Conservation (phyloP, 176 grass and related monocot genomes). For the Alopecurus myosuroides region DNA sequence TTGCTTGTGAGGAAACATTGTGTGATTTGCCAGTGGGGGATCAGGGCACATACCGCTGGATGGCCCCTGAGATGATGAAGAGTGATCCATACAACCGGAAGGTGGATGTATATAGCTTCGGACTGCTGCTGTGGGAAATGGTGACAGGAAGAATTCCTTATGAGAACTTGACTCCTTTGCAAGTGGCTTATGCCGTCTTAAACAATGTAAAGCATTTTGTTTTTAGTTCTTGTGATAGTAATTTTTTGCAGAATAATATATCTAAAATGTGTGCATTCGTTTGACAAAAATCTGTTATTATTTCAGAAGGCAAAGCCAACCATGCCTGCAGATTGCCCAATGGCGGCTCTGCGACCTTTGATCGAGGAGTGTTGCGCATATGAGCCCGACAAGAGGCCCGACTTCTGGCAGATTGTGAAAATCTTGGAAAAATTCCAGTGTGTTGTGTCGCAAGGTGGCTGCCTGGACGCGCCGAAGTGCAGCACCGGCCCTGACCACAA, state of each 20-base stretch:
- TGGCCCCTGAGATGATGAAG: conserved; percentile 86
- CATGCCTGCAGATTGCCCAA: conserved; percentile 60
- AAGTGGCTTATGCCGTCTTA: conserved; percentile 62
- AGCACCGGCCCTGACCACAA: conserved; percentile 58
- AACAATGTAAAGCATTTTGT: conserved; percentile 23
- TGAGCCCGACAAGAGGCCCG: conserved; percentile 72
- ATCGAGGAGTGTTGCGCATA: conserved; percentile 80
- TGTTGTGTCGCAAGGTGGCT: conserved; percentile 51
- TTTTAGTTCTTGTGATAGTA: background rate
- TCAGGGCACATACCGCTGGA: conserved; percentile 75
- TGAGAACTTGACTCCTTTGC: conserved; percentile 45
- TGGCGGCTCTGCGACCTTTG: conserved; percentile 31
- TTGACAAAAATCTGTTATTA: background rate
- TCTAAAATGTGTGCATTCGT: background rate
- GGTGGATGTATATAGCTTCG: conserved; percentile 81
- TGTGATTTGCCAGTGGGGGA: conserved; percentile 65
- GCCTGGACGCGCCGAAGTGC: conserved; percentile 44
- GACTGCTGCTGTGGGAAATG: conserved; percentile 75
- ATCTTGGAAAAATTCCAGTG: conserved; percentile 58
- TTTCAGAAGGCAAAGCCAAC: conserved; percentile 63
- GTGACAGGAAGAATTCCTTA: conserved; percentile 59
- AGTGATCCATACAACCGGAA: conserved; percentile 58
- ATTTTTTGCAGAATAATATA: background rate
- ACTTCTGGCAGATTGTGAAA: conserved; percentile 92
- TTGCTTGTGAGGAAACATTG: conserved; percentile 61